phyloP scores from a whole-genome alignment of 208 protist species.

The Tritrichomonas musculus region DNA sequence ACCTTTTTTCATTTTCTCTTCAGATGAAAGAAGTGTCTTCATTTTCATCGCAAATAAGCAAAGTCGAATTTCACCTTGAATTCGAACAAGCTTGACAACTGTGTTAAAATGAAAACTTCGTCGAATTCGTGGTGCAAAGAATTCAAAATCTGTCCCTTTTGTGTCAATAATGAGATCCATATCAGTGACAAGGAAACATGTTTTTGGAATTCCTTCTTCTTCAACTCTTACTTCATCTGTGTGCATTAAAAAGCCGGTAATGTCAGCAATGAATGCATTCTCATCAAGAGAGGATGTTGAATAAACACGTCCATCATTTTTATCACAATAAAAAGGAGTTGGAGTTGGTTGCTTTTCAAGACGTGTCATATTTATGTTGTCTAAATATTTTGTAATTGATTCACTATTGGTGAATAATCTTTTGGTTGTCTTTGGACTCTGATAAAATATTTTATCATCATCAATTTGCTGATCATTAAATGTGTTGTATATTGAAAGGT shows the following conservation, averaged over 20 bases:
- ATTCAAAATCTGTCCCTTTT: neutral
- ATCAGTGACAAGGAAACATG: neutral
- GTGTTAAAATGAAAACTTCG: neutral
- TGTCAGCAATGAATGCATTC: neutral
- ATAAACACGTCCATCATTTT: neutral
- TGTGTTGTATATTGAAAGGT: too few species aligned
- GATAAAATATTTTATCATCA: too few species aligned
- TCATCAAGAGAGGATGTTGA: neutral
- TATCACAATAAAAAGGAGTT: neutral
- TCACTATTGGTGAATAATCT: neutral
- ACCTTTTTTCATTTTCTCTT: neutral
- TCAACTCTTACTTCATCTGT: slow-evolving; percentile 8
- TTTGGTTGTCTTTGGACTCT: neutral
- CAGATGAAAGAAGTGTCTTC: neutral
- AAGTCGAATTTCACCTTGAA: neutral
- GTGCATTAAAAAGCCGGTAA: neutral
- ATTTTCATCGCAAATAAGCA: neutral
- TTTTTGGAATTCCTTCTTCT: neutral
- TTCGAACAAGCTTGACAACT: neutral
- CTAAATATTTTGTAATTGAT: neutral
- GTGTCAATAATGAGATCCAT: neutral
- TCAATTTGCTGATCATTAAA: too few species aligned
- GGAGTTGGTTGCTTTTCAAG: neutral
- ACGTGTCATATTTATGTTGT: neutral
- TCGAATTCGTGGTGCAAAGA: neutral